Percentiles rank a stretch among this genome's conserved stretches.
Evolutionary conservation across 257 asterid genomes (phyloP).

Genomic region (Coffea canephora): DNA sequence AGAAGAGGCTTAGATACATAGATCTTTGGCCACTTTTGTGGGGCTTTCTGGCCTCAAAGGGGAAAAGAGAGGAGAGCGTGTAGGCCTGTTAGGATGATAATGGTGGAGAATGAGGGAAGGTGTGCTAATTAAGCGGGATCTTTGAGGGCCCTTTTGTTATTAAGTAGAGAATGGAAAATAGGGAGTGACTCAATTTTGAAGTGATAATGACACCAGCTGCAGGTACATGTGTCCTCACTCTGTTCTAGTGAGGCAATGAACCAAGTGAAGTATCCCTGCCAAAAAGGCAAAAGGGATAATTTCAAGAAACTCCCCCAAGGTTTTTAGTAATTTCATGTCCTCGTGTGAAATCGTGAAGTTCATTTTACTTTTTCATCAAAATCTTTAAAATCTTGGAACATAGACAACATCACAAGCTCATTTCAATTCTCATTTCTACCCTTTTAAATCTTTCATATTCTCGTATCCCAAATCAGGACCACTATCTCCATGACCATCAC

Average conservation of each 20-base stretch:
- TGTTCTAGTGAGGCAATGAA: conserved; percentile 2
- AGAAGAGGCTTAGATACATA: background rate
- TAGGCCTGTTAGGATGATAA: background rate
- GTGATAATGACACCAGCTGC: conserved; percentile 5
- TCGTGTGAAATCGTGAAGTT: too few species aligned
- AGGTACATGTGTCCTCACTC: background rate
- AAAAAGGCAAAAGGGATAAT: too few species aligned
- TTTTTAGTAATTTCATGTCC: too few species aligned
- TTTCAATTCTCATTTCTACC: too few species aligned
- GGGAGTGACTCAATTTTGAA: conserved; percentile 7
- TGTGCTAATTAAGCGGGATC: conserved; percentile 13
- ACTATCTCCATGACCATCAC: too few species aligned
- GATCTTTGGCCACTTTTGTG: conserved; percentile 16
- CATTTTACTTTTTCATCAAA: too few species aligned
- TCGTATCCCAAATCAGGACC: too few species aligned
- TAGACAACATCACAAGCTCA: too few species aligned
- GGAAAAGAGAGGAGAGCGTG: background rate
- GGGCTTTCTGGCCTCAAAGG: background rate
- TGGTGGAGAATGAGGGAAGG: conserved; percentile 1
- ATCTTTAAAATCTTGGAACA: too few species aligned
- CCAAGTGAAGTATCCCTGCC: too few species aligned
- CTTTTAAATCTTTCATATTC: too few species aligned
- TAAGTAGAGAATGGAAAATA: background rate
- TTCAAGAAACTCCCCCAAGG: too few species aligned
- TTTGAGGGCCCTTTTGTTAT: conserved; percentile 13